Percentiles rank a stretch among this genome's conserved stretches.
Conservation (phyloP, 2,329 filamentous ascomycete genomes). For the Alternaria ventricosa region DNA sequence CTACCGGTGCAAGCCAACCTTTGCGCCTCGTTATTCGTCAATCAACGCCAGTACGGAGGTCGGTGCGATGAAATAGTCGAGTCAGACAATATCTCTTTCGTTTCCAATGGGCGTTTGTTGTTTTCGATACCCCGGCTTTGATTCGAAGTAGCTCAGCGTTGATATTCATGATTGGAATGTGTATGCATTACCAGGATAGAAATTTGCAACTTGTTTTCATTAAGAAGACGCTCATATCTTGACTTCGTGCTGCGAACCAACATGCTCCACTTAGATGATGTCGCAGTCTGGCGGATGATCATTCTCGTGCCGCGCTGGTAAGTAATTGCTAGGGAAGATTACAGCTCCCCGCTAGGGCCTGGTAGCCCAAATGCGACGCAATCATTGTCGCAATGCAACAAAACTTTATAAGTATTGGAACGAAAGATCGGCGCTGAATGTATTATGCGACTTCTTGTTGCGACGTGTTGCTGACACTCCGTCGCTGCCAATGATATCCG, state of each 20-base stretch:
- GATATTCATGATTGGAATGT: neutral
- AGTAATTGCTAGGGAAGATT: neutral
- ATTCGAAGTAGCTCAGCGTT: neutral
- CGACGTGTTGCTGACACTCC: neutral
- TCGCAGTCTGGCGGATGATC: neutral
- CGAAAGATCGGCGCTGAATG: neutral
- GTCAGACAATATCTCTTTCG: accelerated
- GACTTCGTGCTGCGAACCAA: neutral
- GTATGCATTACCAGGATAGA: neutral
- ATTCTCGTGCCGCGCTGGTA: too few species aligned
- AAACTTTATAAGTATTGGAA: accelerated
- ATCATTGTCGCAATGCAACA: neutral
- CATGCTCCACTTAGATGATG: neutral
- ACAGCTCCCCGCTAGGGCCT: neutral
- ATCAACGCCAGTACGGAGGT: neutral
- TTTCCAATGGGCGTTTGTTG: neutral
- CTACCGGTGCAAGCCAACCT: neutral
- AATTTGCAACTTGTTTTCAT: neutral
- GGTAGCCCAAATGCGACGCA: neutral
- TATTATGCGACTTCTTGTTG: neutral
- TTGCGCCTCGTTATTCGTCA: neutral
- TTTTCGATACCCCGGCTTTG: neutral
- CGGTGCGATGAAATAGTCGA: too few species aligned
- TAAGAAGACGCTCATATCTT: neutral
- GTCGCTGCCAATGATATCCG: accelerated